Evolutionary conservation across 139 green algal species (phyloP), one percentile per base, ranked within the genome.

Genomic region (Chara braunii): DNA sequence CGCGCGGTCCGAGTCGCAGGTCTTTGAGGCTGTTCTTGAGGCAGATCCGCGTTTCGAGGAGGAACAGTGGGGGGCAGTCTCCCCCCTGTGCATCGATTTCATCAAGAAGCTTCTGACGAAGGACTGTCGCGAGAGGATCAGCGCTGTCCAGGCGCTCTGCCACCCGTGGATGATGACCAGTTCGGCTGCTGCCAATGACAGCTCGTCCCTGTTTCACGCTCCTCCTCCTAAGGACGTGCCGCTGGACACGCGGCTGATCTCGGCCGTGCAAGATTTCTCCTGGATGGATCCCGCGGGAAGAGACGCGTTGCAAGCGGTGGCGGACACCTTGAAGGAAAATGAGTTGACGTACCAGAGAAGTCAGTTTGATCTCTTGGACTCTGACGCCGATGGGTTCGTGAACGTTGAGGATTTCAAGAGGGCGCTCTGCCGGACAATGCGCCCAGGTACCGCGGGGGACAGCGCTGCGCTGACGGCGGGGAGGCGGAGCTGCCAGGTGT

Each of bases 41-140:
- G 78, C 79, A 37, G 56, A 72, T 2, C 31, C 86, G 31, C 85
- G 90, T 72, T 84, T 90, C 28, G 57, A 37, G 4, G 81, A 55
- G 37, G 70, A 85, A 18, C 86, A 85, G 8, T 92, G 86, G 86
- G 80, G 81, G 24, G 64, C 64, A n/a, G 81, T 92, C 58, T 87
- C 78, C 29, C 66, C 82, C 2, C 68, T 64, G 0, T 61, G 63
- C n/a, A 70, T 51, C 34, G 40, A 79, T 8, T 60, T 63, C 35
- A 28, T 83, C 72, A 59, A 70, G 44, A 45, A 78, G 24, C 63
- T 83, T 48, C 72, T 86, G 31, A 77, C 79, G 34, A 70, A 70
- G 14, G 60, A 70, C 50, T 52, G 37, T 36, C 60, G 60, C 22
- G 35, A 37, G 35, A 37, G 60, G 26, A 48, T 34, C 51, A 68